Conservation (phyloP, 2,329 filamentous ascomycete species). For the Onygena corvina region DNA sequence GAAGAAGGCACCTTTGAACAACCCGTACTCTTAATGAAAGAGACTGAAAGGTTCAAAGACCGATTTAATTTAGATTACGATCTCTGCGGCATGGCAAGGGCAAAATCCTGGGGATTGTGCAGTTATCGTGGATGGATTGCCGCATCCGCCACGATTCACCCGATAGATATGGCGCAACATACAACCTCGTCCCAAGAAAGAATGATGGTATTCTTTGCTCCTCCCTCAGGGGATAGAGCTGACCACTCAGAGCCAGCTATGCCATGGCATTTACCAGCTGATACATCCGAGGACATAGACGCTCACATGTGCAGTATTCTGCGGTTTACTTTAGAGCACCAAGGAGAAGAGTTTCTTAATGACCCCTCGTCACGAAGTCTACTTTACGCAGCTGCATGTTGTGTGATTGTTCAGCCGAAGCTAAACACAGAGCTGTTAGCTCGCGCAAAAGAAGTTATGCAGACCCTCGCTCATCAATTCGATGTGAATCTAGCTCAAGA, state of each 20-base stretch:
- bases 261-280: slow-evolving; percentile 13
- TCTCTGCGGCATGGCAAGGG: slow-evolving; percentile 39
- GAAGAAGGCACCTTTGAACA: not conserved
- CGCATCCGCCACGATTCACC: slow-evolving; percentile 42
- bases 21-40: slow-evolving; percentile 21
- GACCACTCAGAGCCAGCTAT: slow-evolving; percentile 13
- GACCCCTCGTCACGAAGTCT: slow-evolving; percentile 23
- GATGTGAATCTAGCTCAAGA: slow-evolving; percentile 25
- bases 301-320: slow-evolving; percentile 20
- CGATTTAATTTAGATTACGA: slow-evolving; percentile 41
- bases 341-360: slow-evolving; percentile 12
- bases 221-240: slow-evolving; percentile 14
- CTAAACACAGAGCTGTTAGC: slow-evolving; percentile 17
- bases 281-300: slow-evolving; percentile 14
- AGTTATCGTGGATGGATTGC: slow-evolving; percentile 34
- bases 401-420: slow-evolving; percentile 24
- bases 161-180: slow-evolving; percentile 47
- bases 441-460: slow-evolving; percentile 20
- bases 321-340: slow-evolving; percentile 21
- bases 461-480: slow-evolving; percentile 21
- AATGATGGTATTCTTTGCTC: slow-evolving; percentile 29
- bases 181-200: slow-evolving; percentile 37
- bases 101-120: slow-evolving; percentile 44
- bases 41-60: slow-evolving; percentile 25
- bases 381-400: slow-evolving; percentile 28